Evolutionary conservation across 2,329 filamentous ascomycete genomes (phyloP).

Genomic region (Apiospora malaysiana): DNA sequence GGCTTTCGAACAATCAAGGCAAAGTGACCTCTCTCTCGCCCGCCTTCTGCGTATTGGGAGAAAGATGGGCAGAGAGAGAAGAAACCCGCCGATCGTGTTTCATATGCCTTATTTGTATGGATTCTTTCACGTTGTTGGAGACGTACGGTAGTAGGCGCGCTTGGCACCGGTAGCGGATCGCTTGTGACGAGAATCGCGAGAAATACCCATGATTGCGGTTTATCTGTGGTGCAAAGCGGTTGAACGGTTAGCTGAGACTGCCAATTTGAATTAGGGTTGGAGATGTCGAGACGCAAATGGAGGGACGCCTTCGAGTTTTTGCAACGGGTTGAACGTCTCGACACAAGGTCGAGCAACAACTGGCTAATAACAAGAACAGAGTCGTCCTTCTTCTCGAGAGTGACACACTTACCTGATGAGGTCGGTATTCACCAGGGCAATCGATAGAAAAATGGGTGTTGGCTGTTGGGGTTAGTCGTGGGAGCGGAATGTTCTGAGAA

Average conservation of each 20-base stretch:
- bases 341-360: slow-evolving; percentile 2
- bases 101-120: slow-evolving; percentile 21
- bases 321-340: slow-evolving; percentile 2
- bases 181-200: slow-evolving; percentile 99
- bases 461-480: slow-evolving; percentile 23
- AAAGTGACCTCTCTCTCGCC: neutral
- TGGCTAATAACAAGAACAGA: slow-evolving; percentile 1
- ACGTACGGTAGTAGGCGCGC: slow-evolving; percentile 88
- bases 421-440: slow-evolving; percentile 21
- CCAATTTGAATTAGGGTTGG: neutral
- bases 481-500: slow-evolving; percentile 20
- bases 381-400: neutral
- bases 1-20: slow-evolving; percentile 60
- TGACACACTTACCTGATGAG: slow-evolving; percentile 21
- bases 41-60: neutral
- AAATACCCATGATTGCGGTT: slow-evolving; percentile 97
- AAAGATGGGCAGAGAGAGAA: neutral
- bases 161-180: slow-evolving; percentile 99
- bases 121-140: slow-evolving; percentile 31
- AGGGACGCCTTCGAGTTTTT: neutral
- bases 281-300: neutral
- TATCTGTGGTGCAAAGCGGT: slow-evolving; percentile 46
- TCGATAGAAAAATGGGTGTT: slow-evolving; percentile 16
- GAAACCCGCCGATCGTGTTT: slow-evolving; percentile 17
- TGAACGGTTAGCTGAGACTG: slow-evolving; percentile 1